Base-by-base conservation (phyloP, 2,329 filamentous ascomycete genomes). In the Zymoseptoria ardabiliae region DNA sequence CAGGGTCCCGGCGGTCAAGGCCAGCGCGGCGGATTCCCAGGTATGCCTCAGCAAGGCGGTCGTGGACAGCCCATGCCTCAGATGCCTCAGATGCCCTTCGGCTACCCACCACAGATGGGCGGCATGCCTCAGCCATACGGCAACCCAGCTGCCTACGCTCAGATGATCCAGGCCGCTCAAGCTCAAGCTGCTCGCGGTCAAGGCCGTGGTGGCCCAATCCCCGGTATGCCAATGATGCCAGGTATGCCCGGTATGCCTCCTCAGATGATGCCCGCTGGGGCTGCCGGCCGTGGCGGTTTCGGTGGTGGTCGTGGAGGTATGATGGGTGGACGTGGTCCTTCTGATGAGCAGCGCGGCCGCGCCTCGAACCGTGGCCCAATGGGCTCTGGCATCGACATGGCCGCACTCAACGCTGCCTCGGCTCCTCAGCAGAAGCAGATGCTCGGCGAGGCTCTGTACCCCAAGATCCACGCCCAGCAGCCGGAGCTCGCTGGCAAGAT, bases 401-500 rank as follows among this genome's bases (percentile, higher is more conserved):
- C 75, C 66, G 75, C 77, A 63, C 78, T 87, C 63, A 76, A 76
- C 64, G 70, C 77, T 58, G 78, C 80, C 65, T 79, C 83, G 41
- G 83, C 88, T 48, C 82, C 83, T 54, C 90, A 96, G 80, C 94
- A 97, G 83, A 99, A 99, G 86, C 94, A 99, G 83, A 90, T 97
- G 77, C 86, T 99, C 58, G 94, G 94, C 76, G 94, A 99, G 81
- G 87, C 91, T 69, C 89, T 99, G 70, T 99, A 97, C 84, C 94
- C 94, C 74, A 99, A 97, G 88, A 97, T 99, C 72, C 87, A 92
- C 77, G 86, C 85, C 68, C 87, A 96, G 78, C 94, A 99, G 81
- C 89, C 91, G 61, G 92, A 97, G 71, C 83, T 99, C 72, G 94
- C 94, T 64, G 94, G 94, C 74, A 99, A 99, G 87, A 97, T 99